Base-by-base conservation (phyloP, 2,329 filamentous ascomycete species). In the Peltaster fructicola region DNA sequence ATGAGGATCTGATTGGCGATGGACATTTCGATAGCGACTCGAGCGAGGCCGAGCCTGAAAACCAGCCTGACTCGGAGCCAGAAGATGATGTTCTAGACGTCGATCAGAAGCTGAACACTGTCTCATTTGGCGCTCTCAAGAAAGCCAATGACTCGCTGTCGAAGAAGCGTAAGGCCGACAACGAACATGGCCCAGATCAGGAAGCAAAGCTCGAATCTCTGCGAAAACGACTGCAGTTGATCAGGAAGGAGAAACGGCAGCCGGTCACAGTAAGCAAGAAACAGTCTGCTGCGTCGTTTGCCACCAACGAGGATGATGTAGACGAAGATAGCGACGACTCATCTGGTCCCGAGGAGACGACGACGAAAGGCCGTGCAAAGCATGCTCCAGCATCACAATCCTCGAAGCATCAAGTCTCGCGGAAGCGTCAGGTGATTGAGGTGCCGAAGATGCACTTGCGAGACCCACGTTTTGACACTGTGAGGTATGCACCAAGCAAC, bases 41-140 rank as follows among this genome's bases (percentile, higher is more conserved):
- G 29, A 48, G 44, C 14, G 48, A 45, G 3, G 47, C 48, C 12
- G 39, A 34, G 8, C 40, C 43, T 3, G 43, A 39, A n/a, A 43
- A 47, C 2, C 44, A 49, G 6, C 40, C 44, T 4, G 24, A 45
- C 31, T 33, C 32, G 27, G 45, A 51, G n/a, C 43, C 39, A 17
- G 44, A 51, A 8, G 48, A 47, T 11, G 49, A 57, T 14, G 47
- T 51, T 18, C 46, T 50, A 3, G 50, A 58, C 27, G 50, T 56
- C 13, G 44, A 57, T 23, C 46, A 53, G 8, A 46, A 54, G 16
- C 51, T 73, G 30, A 61, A 57, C 40, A 61, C 58, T 32, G 69
- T 93, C 36, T 88, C 82, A 13, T 93, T 95, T 43, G 84, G 82
- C 34, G 78, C 79, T n/a, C 61, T 93, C 19, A 80, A 79, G 35